Conservation (phyloP, 164 flowering plant genomes). For the Piper longum region DNA sequence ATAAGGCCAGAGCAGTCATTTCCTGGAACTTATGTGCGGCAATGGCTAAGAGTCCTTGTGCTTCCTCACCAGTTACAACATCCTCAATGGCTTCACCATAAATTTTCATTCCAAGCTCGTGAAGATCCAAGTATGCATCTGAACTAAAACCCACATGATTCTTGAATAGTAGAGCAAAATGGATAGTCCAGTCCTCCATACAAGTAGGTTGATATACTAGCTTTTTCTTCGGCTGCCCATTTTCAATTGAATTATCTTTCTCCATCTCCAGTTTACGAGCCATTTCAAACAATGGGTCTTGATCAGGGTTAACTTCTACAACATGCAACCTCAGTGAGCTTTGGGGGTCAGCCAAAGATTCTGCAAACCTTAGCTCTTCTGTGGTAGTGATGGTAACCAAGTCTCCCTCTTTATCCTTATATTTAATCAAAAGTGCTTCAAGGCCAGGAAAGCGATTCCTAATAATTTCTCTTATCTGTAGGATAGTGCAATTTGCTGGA, state of each 20-base stretch:
- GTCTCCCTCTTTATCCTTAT: constrained; percentile 85
- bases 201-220: constrained; percentile 18
- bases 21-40: constrained; percentile 79
- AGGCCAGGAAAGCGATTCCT: constrained; percentile 41
- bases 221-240: constrained; percentile 13
- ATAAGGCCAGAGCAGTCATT: constrained; percentile 73
- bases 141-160: constrained; percentile 63
- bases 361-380: constrained; percentile 78
- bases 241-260: constrained; percentile 9
- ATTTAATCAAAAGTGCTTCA: constrained; percentile 58
- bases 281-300: constrained; percentile 36
- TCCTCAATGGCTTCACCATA: constrained; percentile 88
- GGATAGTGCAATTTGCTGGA: constrained; percentile 46
- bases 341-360: constrained; percentile 34
- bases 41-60: constrained; percentile 44
- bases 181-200: constrained; percentile 68
- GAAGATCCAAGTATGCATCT: constrained; percentile 58
- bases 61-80: constrained; percentile 61
- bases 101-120: constrained; percentile 64
- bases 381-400: constrained; percentile 69
- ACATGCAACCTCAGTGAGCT: constrained; percentile 51
- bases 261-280: constrained; percentile 2
- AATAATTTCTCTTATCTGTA: constrained; percentile 41
- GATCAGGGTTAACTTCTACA: constrained; percentile 50
- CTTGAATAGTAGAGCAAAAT: constrained; percentile 70